phyloP scores from a whole-genome alignment of 108 stramenopile species.

The Pseudonitzschia delicatissima region DNA sequence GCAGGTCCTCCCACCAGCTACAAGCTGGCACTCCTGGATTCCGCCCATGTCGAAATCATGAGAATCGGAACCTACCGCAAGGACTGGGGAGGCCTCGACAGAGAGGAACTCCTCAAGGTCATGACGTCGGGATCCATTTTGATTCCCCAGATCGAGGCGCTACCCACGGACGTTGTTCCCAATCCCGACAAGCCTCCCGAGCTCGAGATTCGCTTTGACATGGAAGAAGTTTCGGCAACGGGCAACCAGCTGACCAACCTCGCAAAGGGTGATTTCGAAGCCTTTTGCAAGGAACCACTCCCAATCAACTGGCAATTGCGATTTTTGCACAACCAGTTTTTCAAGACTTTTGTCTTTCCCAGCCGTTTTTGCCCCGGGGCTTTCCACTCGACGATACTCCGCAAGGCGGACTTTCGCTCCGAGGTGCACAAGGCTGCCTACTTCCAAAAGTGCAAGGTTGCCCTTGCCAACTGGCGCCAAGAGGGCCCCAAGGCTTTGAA shows the following conservation, averaged over 20 bases:
- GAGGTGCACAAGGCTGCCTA: constrained; percentile 34
- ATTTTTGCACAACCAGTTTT: constrained; percentile 74
- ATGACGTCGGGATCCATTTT: constrained; percentile 47
- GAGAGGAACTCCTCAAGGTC: constrained; percentile 62
- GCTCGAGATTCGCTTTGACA: constrained; percentile 86
- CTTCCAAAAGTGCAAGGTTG: constrained; percentile 53
- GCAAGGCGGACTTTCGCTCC: constrained; percentile 86
- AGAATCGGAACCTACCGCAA: constrained; percentile 78
- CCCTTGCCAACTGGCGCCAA: constrained; percentile 54
- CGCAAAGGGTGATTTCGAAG: constrained; percentile 47
- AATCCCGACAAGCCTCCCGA: constrained; percentile 80
- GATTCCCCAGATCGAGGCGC: constrained; percentile 83
- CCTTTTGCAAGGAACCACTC: constrained; percentile 18
- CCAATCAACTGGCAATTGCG: constrained; percentile 82
- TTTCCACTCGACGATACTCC: constrained; percentile 83
- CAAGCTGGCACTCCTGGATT: constrained; percentile 81
- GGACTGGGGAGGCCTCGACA: constrained; percentile 76
- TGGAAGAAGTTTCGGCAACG: constrained; percentile 42
- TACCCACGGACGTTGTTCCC: constrained; percentile 82
- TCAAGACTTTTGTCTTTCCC: constrained; percentile 12
- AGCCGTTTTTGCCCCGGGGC: constrained; percentile 78
- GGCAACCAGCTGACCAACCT: constrained; percentile 17
- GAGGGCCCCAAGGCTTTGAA: constrained; percentile 68
- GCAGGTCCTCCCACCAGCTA: constrained; percentile 76
- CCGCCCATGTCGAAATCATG: constrained; percentile 87